These are phyloP conservation scores for Poterioochromonas sp. DNA, from an alignment of 352 stramenopile species.

Conservation along the genomic window DNA sequence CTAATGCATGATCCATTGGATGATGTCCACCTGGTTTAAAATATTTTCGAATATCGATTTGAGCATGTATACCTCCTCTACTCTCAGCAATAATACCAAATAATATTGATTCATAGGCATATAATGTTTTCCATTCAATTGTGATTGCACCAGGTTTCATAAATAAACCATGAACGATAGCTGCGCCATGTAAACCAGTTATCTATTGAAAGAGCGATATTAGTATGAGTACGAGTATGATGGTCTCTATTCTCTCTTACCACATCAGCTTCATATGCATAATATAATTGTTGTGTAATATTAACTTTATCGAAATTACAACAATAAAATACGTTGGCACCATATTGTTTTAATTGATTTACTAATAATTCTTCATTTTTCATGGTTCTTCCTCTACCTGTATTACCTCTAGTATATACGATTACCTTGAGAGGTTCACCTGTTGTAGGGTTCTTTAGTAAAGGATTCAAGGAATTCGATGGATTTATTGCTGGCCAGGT, in stretches of 20 bases:
- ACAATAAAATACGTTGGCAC: neutral
- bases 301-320: neutral
- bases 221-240: neutral
- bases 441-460: too few species aligned
- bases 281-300: neutral
- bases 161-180: conserved; percentile 13
- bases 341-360: neutral
- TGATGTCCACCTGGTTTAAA: conserved; percentile 1
- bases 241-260: neutral
- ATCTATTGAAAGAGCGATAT: neutral
- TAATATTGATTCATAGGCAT: conserved; percentile 30
- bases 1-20: neutral
- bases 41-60: conserved; percentile 24
- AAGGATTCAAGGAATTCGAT: too few species aligned
- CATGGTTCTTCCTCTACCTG: neutral
- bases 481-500: too few species aligned
- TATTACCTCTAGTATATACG: neutral
- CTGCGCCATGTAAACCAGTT: conserved; percentile 16
- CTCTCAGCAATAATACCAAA: neutral
- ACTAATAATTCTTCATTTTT: neutral
- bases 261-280: neutral
- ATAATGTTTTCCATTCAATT: conserved; percentile 26
- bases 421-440: conserved; percentile 2
- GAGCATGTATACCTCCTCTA: neutral
- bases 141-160: neutral